Evolutionary conservation across 345 rosid species (phyloP).

Genomic region (Eucalyptus erythrocorys): DNA sequence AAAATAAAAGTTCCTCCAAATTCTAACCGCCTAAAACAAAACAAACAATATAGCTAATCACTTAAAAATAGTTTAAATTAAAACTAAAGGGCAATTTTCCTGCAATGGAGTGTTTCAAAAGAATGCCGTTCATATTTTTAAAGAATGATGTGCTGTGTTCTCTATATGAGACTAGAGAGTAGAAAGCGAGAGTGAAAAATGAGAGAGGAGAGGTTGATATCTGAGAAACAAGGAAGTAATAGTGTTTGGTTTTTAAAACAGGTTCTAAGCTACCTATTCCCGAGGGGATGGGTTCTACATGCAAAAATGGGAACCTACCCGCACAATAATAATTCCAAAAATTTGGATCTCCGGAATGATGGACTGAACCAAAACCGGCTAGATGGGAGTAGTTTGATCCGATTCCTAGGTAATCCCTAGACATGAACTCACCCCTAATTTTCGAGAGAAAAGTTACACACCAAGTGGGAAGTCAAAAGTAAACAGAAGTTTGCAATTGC

Average conservation of each 20-base stretch:
- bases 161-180: background rate
- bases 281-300: background rate
- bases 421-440: too few relatives aligned
- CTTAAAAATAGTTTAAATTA: background rate
- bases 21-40: background rate
- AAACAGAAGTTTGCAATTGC: background rate
- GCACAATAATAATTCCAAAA: background rate
- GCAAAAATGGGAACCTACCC: background rate
- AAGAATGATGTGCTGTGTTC: background rate
- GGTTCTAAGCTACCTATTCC: too few relatives aligned
- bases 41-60: background rate
- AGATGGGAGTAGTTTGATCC: rapidly evolving
- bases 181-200: background rate
- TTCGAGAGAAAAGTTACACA: background rate
- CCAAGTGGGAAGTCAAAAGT: background rate
- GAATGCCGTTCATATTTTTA: background rate
- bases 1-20: background rate
- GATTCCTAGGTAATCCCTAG: rapidly evolving
- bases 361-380: rapidly evolving
- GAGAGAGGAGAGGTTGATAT: background rate
- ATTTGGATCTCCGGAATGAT: background rate
- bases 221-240: background rate
- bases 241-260: background rate
- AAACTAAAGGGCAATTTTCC: background rate
- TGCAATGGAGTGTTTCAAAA: background rate